Percentiles rank a stretch among this genome's conserved stretches.
Conservation (phyloP, 768 basidiomycete genomes). For the Boletus patriciae region DNA sequence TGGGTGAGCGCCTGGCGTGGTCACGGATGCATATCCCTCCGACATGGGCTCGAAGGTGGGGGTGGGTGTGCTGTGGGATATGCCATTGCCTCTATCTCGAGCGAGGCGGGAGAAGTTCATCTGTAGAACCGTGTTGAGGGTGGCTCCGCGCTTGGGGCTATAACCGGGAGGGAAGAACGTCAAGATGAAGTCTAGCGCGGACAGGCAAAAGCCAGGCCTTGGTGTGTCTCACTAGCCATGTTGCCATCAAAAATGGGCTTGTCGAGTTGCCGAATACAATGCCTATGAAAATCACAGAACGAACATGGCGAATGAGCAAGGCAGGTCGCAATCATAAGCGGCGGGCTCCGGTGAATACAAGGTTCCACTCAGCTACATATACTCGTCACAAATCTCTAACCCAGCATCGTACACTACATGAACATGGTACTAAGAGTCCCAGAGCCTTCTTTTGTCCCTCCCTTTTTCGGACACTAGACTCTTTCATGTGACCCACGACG, state of each 20-base stretch:
- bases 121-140: conserved; percentile 27
- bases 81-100: conserved; percentile 36
- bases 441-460: no score
- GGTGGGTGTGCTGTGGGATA: conserved; percentile 31
- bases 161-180: conserved; percentile 10
- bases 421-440: no score
- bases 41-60: conserved; percentile 40
- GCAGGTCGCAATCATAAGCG: no score
- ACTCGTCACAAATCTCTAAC: no score
- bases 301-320: no score
- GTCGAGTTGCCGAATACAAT: no score
- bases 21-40: conserved; percentile 32
- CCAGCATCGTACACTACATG: no score
- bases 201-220: conserved; percentile 16
- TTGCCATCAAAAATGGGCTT: conserved; percentile 24
- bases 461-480: no score
- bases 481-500: no score
- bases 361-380: no score
- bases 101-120: conserved; percentile 37
- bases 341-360: no score
- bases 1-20: conserved; percentile 1
- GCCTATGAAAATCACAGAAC: no score
- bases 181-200: conserved; percentile 16
- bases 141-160: conserved; percentile 24
- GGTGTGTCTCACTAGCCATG: conserved; percentile 21